Percentiles rank a stretch among this genome's conserved stretches.
Conservation (phyloP, 257 asterid species). For the Gardenia jasminoides region DNA sequence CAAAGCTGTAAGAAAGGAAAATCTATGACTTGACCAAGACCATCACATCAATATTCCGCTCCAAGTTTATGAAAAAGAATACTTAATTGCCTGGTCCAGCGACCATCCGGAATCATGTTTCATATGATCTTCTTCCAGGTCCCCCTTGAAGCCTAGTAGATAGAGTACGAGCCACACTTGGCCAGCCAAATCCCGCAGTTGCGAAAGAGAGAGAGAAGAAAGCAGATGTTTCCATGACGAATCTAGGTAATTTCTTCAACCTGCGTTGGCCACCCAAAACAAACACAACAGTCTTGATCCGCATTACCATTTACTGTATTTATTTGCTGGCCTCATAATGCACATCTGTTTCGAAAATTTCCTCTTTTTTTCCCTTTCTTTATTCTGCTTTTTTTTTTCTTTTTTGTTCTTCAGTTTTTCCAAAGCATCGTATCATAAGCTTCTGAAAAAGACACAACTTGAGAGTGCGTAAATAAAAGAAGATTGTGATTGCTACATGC, state of each 20-base stretch:
- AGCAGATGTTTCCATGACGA: background rate
- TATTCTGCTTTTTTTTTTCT: background rate
- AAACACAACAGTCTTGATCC: constrained; percentile 9
- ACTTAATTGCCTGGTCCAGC: background rate
- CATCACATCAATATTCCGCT: background rate
- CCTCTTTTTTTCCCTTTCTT: too few species aligned
- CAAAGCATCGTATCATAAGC: background rate
- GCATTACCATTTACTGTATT: background rate
- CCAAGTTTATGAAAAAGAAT: background rate
- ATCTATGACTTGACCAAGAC: background rate
- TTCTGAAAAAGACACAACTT: background rate
- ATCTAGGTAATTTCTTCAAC: background rate
- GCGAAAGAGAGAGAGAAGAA: background rate
- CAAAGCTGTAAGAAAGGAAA: background rate
- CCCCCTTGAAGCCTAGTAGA: background rate
- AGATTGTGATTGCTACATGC: background rate
- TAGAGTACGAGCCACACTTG: background rate
- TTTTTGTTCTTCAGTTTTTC: background rate
- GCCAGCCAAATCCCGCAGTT: background rate
- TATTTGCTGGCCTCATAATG: background rate
- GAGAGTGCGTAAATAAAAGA: too few species aligned
- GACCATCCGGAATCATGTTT: background rate
- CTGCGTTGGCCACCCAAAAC: background rate
- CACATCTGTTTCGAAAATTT: too few species aligned
- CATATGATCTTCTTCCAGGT: background rate